A percentile compares a stretch with the other conserved stretches of the same genome.
Conservation (phyloP, 768 basidiomycete species). For the Hysterangium stoloniferum region DNA sequence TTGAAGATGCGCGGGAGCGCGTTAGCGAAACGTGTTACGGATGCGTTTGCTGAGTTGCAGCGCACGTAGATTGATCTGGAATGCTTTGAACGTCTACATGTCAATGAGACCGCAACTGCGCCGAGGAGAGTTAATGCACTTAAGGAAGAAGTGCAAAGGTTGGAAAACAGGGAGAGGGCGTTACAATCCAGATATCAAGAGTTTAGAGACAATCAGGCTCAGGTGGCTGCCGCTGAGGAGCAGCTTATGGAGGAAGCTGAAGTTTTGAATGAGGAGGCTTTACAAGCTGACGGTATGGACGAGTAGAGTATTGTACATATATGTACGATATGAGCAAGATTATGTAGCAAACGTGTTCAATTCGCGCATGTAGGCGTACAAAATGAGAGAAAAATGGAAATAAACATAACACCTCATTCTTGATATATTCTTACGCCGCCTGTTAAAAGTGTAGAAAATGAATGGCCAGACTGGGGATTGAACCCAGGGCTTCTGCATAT, state of each 20-base stretch:
- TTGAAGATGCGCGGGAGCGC: constrained; percentile 66
- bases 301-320: neutral
- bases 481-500: too few species aligned
- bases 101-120: constrained; percentile 66
- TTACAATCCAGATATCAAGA: constrained; percentile 85
- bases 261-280: constrained; percentile 67
- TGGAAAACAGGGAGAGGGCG: constrained; percentile 68
- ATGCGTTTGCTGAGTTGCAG: constrained; percentile 66
- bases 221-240: constrained; percentile 69
- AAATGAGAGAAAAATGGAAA: neutral
- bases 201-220: constrained; percentile 54
- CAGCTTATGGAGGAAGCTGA: constrained; percentile 81
- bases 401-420: constrained; percentile 35
- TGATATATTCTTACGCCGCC: constrained; percentile 84
- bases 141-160: constrained; percentile 77
- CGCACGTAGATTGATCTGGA: constrained; percentile 62
- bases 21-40: constrained; percentile 52
- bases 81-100: constrained; percentile 67
- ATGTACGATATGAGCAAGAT: neutral
- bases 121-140: constrained; percentile 73
- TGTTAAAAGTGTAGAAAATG: too few species aligned
- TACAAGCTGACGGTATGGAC: constrained; percentile 32
- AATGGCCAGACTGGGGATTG: too few species aligned
- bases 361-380: too few species aligned
- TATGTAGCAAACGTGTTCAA: too few species aligned